These are phyloP conservation scores for Backusella tarrabulga DNA, from an alignment of 192 early-diverging fungal species.

Conservation along the genomic window DNA sequence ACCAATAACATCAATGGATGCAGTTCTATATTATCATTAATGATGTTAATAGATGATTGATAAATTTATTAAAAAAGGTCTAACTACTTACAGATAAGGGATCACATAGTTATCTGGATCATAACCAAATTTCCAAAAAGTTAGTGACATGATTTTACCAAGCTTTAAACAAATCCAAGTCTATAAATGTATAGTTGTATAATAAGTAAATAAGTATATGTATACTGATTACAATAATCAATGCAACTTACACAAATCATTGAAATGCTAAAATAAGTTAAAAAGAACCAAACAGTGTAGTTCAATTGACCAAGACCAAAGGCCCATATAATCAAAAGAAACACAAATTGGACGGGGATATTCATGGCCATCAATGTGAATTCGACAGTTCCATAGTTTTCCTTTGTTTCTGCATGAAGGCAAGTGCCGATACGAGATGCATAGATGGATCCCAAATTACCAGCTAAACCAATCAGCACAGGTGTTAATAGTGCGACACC, in stretches of 20 bases:
- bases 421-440: constrained; percentile 72
- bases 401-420: constrained; percentile 52
- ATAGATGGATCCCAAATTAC: constrained; percentile 77
- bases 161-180: constrained; percentile 49
- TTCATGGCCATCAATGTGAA: constrained; percentile 61
- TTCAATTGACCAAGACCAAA: constrained; percentile 44
- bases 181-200: constrained; percentile 13
- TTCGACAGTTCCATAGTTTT: constrained; percentile 48
- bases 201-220: not conserved
- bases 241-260: constrained; percentile 47
- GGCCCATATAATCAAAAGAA: constrained; percentile 46
- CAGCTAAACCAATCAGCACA: constrained; percentile 67
- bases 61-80: constrained; percentile 3
- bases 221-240: not conserved
- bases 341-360: constrained; percentile 62
- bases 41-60: constrained; percentile 1
- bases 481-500: constrained; percentile 66
- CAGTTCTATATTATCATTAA: constrained; percentile 50
- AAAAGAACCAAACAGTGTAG: constrained; percentile 41
- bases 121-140: constrained; percentile 61
- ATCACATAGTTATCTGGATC: constrained; percentile 74
- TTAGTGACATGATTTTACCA: constrained; percentile 48
- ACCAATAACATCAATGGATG: constrained; percentile 66
- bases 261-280: constrained; percentile 51
- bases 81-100: constrained; percentile 51